Evolutionary conservation across 495 filamentous ascomycete genomes (phyloP), one percentile per base, ranked within the genome.

Genomic region (Aspergillus steynii): DNA sequence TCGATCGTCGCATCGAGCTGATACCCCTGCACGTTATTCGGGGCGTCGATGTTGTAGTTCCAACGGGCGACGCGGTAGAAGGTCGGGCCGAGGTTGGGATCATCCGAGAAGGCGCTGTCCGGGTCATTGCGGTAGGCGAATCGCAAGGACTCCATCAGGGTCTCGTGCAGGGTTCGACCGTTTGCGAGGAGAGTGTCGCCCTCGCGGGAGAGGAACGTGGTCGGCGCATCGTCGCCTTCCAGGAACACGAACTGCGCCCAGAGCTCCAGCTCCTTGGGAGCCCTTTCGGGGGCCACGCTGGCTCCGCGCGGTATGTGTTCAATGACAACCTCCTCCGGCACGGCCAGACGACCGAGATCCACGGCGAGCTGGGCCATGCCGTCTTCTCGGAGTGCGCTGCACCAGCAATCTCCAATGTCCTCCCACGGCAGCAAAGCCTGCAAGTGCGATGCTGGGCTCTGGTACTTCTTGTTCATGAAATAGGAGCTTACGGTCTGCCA

Each of bases 351-450:
- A 5, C 71, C 64, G 0, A 82, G 68, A 0, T 63, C 34, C 4
- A 81, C 65, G 9, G 68, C 58, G 5, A 84, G 63, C 58, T 84
- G 81, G 5, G 77, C 56, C 48, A 74, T 71, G 5, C 77, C 78
- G 26, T 71, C 10, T 12, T 7, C 50, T 8, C 69, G 69, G 20
- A 71, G 71, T 29, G 68, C 68, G 37, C 66, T 73, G 61, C 80
- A 84, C 79, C 78, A 83, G 60, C 78, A 77, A 32, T 83, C 80
- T n/a, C 75, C 77, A 5, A 70, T 58, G 28, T 82, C 80, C 12
- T 76, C 61, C 80, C 80, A 82, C 1, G 72, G 57, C 3, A 57
- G 52, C 15, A 81, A 65, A 20, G 78, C 80, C 27, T 71, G 60
- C 2, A 68, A 48, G 1, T 76, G 71, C 1, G 65, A 63, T 25